These are phyloP conservation scores for Diaporthe citrichinensis DNA, from an alignment of 2,329 filamentous ascomycete genomes.

Conservation along the genomic window DNA sequence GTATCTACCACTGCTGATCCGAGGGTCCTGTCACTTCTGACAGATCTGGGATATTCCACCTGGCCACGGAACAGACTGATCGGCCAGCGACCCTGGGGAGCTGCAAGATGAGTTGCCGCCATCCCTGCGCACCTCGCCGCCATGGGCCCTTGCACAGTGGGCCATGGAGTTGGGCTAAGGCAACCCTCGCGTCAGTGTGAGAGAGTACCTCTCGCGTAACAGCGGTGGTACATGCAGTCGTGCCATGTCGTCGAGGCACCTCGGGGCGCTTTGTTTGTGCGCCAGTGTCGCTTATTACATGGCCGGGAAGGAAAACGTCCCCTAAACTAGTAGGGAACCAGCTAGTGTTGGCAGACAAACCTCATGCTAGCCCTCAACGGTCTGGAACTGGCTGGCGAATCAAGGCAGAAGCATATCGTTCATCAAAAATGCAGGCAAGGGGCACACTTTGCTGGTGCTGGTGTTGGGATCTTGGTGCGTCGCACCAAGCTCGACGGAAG, in stretches of 20 bases:
- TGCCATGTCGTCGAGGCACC: not conserved
- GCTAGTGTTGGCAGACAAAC: constrained; percentile 20
- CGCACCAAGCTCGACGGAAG: not conserved
- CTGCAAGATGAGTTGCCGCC: constrained; percentile 26
- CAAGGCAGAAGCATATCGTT: constrained; percentile 25
- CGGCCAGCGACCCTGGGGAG: constrained; percentile 25
- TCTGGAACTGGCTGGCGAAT: constrained; percentile 17
- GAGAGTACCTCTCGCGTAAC: constrained; percentile 16
- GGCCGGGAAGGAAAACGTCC: constrained; percentile 11
- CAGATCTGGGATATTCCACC: constrained; percentile 32
- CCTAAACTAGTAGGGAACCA: constrained; percentile 30
- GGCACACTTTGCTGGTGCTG: constrained; percentile 1
- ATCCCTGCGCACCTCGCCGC: constrained; percentile 38
- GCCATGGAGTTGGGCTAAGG: constrained; percentile 18
- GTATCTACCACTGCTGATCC: constrained; percentile 33
- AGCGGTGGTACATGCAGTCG: constrained; percentile 24
- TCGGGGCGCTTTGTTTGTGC: constrained; percentile 27
- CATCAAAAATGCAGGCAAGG: constrained; percentile 35
- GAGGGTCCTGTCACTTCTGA: constrained; percentile 37
- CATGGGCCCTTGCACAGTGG: constrained; percentile 23
- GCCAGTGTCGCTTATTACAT: constrained; percentile 1
- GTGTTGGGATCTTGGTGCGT: constrained; percentile 9
- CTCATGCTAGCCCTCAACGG: constrained; percentile 24
- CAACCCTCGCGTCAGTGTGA: not conserved
- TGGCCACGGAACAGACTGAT: constrained; percentile 27